Evolutionary conservation across 2,329 filamentous ascomycete species (phyloP).

Genomic region (Trichoderma sp.): DNA sequence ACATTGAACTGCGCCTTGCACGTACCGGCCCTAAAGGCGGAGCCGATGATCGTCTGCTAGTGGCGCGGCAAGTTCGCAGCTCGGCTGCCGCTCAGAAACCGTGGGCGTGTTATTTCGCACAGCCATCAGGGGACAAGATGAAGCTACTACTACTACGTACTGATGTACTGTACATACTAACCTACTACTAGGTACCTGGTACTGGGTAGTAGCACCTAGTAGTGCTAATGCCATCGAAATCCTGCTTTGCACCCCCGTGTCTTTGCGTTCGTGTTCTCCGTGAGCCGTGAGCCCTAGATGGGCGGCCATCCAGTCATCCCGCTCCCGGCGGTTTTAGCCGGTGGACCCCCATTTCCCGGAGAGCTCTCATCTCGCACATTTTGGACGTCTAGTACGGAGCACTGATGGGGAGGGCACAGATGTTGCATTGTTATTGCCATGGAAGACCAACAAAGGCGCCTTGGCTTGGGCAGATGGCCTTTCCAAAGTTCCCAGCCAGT

Average conservation of each 20-base stretch:
- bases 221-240: background rate
- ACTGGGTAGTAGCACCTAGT: too few relatives aligned
- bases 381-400: background rate
- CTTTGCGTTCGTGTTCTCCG: background rate
- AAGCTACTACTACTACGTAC: background rate
- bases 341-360: conserved; percentile 6
- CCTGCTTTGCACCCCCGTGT: background rate
- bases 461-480: background rate
- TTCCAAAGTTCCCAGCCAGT: background rate
- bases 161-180: background rate
- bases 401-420: background rate
- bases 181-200: too few relatives aligned
- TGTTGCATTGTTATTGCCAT: background rate
- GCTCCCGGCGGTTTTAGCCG: conserved; percentile 3
- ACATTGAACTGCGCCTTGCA: background rate
- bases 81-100: background rate
- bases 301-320: conserved; percentile 2
- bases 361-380: conserved; percentile 14
- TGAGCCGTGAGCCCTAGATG: background rate
- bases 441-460: background rate
- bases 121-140: background rate
- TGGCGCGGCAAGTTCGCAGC: conserved; percentile 1
- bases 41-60: conserved; percentile 15
- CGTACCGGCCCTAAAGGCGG: conserved; percentile 13
- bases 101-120: background rate